These are phyloP conservation scores for Alternaria dauci DNA, from an alignment of 2,329 filamentous ascomycete species.

Conservation along the genomic window DNA sequence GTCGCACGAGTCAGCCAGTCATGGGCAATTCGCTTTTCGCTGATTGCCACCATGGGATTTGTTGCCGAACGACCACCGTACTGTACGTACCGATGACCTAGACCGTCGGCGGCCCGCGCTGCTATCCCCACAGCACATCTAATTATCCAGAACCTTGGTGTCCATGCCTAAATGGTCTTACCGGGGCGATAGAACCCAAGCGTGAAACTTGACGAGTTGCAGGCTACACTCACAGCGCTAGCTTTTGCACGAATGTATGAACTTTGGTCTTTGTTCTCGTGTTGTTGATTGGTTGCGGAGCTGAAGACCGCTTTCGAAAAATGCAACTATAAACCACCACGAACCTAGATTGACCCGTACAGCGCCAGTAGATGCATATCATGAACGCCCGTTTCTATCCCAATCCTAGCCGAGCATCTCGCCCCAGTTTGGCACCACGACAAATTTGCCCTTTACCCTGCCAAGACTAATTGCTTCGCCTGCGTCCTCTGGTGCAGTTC, in stretches of 20 bases:
- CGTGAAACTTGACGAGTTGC: neutral
- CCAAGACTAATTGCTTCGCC: conserved; percentile 65
- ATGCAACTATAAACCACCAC: neutral
- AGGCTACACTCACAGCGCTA: neutral
- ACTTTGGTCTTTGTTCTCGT: neutral
- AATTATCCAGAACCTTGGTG: neutral
- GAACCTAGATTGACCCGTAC: neutral
- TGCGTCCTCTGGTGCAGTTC: conserved; percentile 45
- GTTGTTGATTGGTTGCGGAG: neutral
- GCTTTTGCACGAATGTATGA: neutral
- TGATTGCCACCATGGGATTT: conserved; percentile 2
- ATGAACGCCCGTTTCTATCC: neutral
- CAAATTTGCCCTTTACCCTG: conserved; percentile 70
- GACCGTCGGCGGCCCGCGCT: neutral
- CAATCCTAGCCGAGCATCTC: conserved; percentile 54
- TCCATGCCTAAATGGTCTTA: neutral
- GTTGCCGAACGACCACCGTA: conserved; percentile 10
- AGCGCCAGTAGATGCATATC: conserved; percentile 6
- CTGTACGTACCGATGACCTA: conserved; percentile 5
- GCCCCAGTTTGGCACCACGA: conserved; percentile 68
- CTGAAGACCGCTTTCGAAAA: neutral
- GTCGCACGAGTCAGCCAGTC: neutral
- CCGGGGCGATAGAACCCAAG: neutral
- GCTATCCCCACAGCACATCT: neutral
- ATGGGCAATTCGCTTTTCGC: conserved; percentile 3